A percentile compares a stretch with the other conserved stretches of the same genome.
phyloP scores from a whole-genome alignment of 1,284 basidiomycete species.

The Cutaneotrichosporon sp. region DNA sequence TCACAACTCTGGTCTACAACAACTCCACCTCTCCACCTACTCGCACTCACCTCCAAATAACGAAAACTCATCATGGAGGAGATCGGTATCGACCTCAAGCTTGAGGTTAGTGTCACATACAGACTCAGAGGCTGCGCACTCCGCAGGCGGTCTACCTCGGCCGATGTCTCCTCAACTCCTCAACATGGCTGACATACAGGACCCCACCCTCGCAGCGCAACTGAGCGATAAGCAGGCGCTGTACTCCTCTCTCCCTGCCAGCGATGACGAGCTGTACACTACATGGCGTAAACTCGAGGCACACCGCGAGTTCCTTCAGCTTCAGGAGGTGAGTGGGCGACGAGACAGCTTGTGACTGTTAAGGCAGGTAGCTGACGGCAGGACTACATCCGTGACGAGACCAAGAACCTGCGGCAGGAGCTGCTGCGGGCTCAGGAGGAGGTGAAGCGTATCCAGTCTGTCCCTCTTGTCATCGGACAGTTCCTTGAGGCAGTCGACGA shows the following conservation, averaged over 20 bases:
- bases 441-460: conserved; percentile 98
- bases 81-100: conserved; percentile 69
- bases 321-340: conserved; percentile 63
- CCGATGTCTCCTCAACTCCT: too few species aligned
- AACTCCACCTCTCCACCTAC: conserved; percentile 5
- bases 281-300: conserved; percentile 92
- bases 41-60: too few species aligned
- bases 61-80: conserved; percentile 51
- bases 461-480: conserved; percentile 99
- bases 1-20: neutral
- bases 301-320: conserved; percentile 87
- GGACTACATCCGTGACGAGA: conserved; percentile 98
- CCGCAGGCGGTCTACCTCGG: too few species aligned
- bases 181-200: conserved; percentile 53
- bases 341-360: conserved; percentile 7
- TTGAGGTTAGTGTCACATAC: conserved; percentile 58
- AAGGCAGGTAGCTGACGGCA: conserved; percentile 15
- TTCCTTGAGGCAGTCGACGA: conserved; percentile 99
- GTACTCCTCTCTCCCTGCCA: conserved; percentile 68
- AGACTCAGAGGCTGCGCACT: too few species aligned
- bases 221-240: conserved; percentile 82
- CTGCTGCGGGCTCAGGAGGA: conserved; percentile 98
- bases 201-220: conserved; percentile 81
- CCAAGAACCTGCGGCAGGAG: conserved; percentile 95
- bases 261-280: conserved; percentile 85